Conservation (phyloP, 2,329 filamentous ascomycete species). For the Cucurbitaria berberidis region DNA sequence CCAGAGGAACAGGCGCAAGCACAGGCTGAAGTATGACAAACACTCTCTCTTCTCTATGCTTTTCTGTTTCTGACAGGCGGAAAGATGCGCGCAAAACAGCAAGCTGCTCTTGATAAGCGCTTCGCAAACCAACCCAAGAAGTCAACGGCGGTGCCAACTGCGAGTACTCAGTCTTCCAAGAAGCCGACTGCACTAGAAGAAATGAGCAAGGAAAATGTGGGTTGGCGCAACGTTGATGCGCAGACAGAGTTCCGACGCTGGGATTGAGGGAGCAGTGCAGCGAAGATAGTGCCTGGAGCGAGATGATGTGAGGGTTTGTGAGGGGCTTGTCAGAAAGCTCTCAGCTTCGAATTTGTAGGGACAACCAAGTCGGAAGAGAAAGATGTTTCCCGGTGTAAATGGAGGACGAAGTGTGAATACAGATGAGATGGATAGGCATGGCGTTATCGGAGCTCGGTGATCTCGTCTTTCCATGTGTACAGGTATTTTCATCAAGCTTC, state of each 20-base stretch:
- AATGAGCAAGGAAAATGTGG: conserved; percentile 39
- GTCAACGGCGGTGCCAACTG: conserved; percentile 6
- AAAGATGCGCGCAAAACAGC: conserved; percentile 42
- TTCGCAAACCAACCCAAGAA: conserved; percentile 26
- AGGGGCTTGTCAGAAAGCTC: not conserved
- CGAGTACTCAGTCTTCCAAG: conserved; percentile 17
- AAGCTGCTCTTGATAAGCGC: conserved; percentile 38
- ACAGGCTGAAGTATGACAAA: conserved; percentile 31
- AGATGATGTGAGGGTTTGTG: not conserved
- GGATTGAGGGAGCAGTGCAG: conserved; percentile 20
- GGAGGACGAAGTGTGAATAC: not conserved
- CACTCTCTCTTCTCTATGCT: not conserved
- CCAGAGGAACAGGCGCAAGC: conserved; percentile 28
- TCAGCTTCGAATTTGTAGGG: not conserved
- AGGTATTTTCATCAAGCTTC: not conserved
- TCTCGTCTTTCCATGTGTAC: not conserved
- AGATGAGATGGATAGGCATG: not conserved
- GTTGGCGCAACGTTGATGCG: conserved; percentile 39
- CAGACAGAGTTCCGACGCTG: conserved; percentile 34
- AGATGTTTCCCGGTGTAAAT: not conserved
- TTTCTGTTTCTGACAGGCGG: conserved; percentile 2
- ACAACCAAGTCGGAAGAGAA: not conserved
- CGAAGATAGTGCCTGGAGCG: not conserved
- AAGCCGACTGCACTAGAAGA: conserved; percentile 37
- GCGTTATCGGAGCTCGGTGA: not conserved